These are phyloP conservation scores for Penicillium canariense DNA, from an alignment of 495 filamentous ascomycete species.

Conservation along the genomic window DNA sequence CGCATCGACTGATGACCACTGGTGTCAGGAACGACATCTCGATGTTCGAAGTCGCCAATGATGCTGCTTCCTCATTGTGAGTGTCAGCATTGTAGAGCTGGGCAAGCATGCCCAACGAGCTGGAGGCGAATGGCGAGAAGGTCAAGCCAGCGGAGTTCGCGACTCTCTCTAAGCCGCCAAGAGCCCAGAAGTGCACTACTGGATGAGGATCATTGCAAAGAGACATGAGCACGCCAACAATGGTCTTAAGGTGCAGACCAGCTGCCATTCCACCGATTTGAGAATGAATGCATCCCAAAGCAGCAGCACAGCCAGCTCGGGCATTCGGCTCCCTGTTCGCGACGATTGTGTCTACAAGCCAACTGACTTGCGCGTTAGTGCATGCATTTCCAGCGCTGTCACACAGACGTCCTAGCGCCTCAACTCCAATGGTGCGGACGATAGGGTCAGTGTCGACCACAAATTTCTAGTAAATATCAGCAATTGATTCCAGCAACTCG, in stretches of 20 bases:
- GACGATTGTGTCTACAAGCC: conserved; percentile 90
- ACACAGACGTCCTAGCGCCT: conserved; percentile 87
- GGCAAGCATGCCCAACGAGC: conserved; percentile 86
- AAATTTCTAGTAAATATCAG: conserved; percentile 51
- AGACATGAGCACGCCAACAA: conserved; percentile 92
- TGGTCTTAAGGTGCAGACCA: conserved; percentile 94
- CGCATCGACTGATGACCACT: conserved; percentile 77
- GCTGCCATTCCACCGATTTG: conserved; percentile 98
- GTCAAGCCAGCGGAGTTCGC: conserved; percentile 91
- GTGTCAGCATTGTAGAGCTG: conserved; percentile 89
- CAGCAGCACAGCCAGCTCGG: conserved; percentile 89
- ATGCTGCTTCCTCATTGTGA: conserved; percentile 80
- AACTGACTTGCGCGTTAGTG: conserved; percentile 85
- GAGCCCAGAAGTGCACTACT: conserved; percentile 91
- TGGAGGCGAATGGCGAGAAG: conserved; percentile 85
- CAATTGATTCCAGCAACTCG: background rate
- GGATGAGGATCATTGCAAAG: conserved; percentile 95
- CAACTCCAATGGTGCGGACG: conserved; percentile 79
- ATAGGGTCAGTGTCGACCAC: conserved; percentile 79
- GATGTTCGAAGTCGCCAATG: conserved; percentile 79
- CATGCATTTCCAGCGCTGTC: conserved; percentile 83
- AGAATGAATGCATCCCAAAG: conserved; percentile 88
- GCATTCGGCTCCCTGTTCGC: conserved; percentile 89
- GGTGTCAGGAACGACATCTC: conserved; percentile 79
- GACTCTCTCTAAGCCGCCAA: conserved; percentile 83